Base-by-base conservation (phyloP, 345 rosid species). In the Hevea brasiliensis region DNA sequence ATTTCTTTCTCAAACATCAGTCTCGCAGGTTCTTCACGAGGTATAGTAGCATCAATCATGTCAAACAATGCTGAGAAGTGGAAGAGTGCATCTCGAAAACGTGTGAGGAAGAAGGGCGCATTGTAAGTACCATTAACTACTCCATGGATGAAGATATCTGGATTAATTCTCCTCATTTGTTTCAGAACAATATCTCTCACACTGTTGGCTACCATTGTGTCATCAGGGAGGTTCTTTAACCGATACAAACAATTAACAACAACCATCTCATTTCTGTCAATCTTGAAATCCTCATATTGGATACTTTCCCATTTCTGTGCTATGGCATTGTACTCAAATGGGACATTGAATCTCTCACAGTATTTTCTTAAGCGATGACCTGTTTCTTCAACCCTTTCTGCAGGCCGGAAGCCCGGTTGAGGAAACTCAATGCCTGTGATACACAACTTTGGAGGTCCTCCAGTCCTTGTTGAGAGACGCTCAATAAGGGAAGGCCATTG, bases 231-330 rank as follows among this genome's bases (percentile, higher is more conserved):
- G 71, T 82, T 82, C 78, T 81, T 83, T 37, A 87, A 68, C 51
- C 85, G 72, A 73, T 58, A 75, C 80, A 81, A 45, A 76, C 77
- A 81, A 61, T 82, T 87, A 55, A 85, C 84, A 10, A 82, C 87
- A 45, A 84, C 81, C 51, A 85, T 78, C 81, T 89, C 93, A 17
- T 62, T 80, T 4, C 68, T 67, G 7, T 84, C 80, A 65, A 87
- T 84, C 69, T 76, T 85, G 64, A 89, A 81, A 82, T 89, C 93
- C 81, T 82, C 85, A 21, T 78, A 60, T 40, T 65, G 70, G 72
- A 89, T 85, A 21, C 86, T 80, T 60, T 84, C 89, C 90, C 93
- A 89, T 58, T 85, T 83, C 72, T 89, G 84, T 26, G 90, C 93
- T 26, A 89, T 85, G 21, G 87, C 80, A 60, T 84, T 68, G 79